A percentile compares a stretch with the other conserved stretches of the same genome.
Conservation (phyloP, 345 rosid species). For the Sisymbrium altissimum region DNA sequence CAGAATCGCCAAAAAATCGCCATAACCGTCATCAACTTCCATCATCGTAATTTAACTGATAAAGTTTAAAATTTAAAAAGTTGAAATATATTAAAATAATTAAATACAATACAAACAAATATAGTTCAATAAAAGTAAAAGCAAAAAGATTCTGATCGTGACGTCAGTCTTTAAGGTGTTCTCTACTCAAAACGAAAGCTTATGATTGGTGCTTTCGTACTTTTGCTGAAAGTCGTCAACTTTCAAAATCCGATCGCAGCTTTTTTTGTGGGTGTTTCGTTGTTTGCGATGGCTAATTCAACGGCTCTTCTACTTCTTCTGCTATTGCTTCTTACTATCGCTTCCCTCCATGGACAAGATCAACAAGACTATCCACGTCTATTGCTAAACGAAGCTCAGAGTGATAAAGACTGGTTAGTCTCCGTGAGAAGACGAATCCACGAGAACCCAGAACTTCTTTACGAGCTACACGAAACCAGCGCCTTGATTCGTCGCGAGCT, state of each 20-base stretch:
- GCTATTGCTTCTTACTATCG: background rate
- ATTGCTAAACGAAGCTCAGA: conserved; percentile 41
- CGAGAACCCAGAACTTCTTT: conserved; percentile 75
- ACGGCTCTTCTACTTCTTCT: conserved; percentile 5
- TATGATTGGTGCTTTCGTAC: background rate
- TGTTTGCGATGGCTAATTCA: conserved; percentile 3
- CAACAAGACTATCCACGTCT: conserved; percentile 31
- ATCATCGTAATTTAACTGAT: too few relatives aligned
- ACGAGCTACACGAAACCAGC: conserved; percentile 68
- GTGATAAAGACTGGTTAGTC: conserved; percentile 58
- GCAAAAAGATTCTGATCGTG: background rate
- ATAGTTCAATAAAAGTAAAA: too few relatives aligned
- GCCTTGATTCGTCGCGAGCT: conserved; percentile 67
- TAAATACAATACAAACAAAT: too few relatives aligned
- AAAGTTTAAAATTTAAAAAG: too few relatives aligned
- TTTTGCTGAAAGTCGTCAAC: background rate
- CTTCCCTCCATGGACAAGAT: conserved; percentile 20
- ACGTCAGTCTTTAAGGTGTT: background rate
- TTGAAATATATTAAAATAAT: too few relatives aligned
- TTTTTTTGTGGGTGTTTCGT: background rate
- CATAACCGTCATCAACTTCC: too few relatives aligned
- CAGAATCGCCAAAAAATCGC: too few relatives aligned
- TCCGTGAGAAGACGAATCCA: conserved; percentile 72
- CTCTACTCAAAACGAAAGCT: background rate
- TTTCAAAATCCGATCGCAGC: background rate